Conservation (phyloP, 495 filamentous ascomycete genomes). For the Penicillium malachiteum region DNA sequence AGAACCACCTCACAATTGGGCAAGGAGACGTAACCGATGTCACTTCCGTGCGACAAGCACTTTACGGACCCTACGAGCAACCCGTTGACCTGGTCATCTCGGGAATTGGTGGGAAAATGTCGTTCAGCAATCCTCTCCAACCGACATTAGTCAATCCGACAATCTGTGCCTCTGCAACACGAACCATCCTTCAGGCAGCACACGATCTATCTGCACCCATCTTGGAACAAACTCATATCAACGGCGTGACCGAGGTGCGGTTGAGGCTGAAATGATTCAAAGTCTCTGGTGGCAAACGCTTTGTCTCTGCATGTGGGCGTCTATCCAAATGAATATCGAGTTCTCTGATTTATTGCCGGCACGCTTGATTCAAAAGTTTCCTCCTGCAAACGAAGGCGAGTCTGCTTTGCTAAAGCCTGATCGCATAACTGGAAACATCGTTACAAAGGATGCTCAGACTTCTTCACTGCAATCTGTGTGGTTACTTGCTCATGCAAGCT, state of each 20-base stretch:
- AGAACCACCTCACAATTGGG: not conserved
- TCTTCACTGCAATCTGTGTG: not conserved
- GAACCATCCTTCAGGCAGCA: not conserved
- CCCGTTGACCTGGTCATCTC: not conserved
- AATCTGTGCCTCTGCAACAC: not conserved
- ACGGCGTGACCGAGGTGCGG: not conserved
- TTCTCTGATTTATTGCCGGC: not conserved
- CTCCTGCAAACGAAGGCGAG: not conserved
- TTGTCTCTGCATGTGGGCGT: not conserved
- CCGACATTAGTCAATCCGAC: not conserved
- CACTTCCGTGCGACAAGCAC: not conserved
- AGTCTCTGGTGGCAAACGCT: not conserved
- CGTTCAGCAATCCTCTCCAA: not conserved
- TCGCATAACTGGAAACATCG: not conserved
- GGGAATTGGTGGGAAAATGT: not conserved
- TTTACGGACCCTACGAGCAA: not conserved
- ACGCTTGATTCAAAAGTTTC: not conserved
- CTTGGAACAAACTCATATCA: not conserved
- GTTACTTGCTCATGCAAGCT: not conserved
- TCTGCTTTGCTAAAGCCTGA: not conserved
- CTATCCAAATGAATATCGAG: not conserved
- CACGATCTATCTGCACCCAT: not conserved
- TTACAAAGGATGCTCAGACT: not conserved
- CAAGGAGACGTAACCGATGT: not conserved
- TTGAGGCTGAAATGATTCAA: not conserved